Conservation (phyloP, 176 grass and related monocot genomes). For the Zea mays region Zm-B73-REFERENCE-NAM-5.0 NC_050105.1:151215501-151216000, state of each 20-base stretch:
- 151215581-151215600: neutral
- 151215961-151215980: slow-evolving; percentile 59
- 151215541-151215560: neutral
- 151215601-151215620: slow-evolving; percentile 48
- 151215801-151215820: slow-evolving; percentile 74
- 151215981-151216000: slow-evolving; percentile 90
- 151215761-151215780: slow-evolving; percentile 81
- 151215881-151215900: slow-evolving; percentile 90
- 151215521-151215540: neutral
- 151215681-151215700: slow-evolving; percentile 25
- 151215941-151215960: slow-evolving; percentile 33
- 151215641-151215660: slow-evolving; percentile 16
- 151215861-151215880: slow-evolving; percentile 95
- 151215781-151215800: slow-evolving; percentile 78
- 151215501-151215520: too few relatives aligned
- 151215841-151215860: slow-evolving; percentile 84
- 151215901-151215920: slow-evolving; percentile 98
- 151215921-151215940: slow-evolving; percentile 32
- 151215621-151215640: slow-evolving; percentile 34
- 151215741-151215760: slow-evolving; percentile 93
- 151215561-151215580: slow-evolving; percentile 24
- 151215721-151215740: slow-evolving; percentile 68
- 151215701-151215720: slow-evolving; percentile 19
- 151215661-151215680: slow-evolving; percentile 18
- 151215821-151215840: slow-evolving; percentile 76